A percentile compares a stretch with the other conserved stretches of the same genome.
Evolutionary conservation across 2,329 filamentous ascomycete species (phyloP).

Genomic region (Clarireedia hainanense): DNA sequence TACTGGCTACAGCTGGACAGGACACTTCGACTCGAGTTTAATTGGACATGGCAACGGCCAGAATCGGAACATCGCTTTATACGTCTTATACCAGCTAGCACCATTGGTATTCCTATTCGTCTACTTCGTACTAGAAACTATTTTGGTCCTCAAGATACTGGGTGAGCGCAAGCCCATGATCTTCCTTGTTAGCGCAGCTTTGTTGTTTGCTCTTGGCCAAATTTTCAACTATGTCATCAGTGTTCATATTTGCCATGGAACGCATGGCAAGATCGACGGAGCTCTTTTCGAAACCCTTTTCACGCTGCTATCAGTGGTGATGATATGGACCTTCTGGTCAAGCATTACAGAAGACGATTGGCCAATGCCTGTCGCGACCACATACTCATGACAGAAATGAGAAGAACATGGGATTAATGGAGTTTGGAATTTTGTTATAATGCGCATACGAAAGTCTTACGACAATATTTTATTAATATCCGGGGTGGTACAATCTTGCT

Average conservation of each 20-base stretch:
- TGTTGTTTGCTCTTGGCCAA: constrained; percentile 87
- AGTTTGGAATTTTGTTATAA: constrained; percentile 23
- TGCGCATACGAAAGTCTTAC: constrained; percentile 19
- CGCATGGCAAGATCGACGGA: constrained; percentile 81
- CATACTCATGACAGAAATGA: constrained; percentile 24
- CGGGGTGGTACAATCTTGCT: constrained; percentile 14
- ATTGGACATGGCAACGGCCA: constrained; percentile 32
- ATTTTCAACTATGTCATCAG: constrained; percentile 95
- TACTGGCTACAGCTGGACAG: constrained; percentile 80
- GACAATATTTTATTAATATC: constrained; percentile 25
- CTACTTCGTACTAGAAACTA: constrained; percentile 76
- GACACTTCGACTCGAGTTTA: constrained; percentile 58
- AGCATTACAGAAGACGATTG: constrained; percentile 99
- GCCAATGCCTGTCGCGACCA: constrained; percentile 49
- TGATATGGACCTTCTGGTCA: constrained; percentile 94
- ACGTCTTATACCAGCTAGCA: constrained; percentile 86
- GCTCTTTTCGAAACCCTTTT: constrained; percentile 90
- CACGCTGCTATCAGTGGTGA: constrained; percentile 73
- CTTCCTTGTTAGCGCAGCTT: constrained; percentile 63
- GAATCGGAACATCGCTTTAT: constrained; percentile 75
- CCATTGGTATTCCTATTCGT: constrained; percentile 83
- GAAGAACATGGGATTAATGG: constrained; percentile 15
- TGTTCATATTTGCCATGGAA: constrained; percentile 79
- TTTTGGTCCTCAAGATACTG: constrained; percentile 78
- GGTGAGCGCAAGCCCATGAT: constrained; percentile 91